Percentiles rank a stretch among this genome's conserved stretches.
phyloP scores from a whole-genome alignment of 1,139 yeast genomes.

The Sugiyamaella paludigena region DNA sequence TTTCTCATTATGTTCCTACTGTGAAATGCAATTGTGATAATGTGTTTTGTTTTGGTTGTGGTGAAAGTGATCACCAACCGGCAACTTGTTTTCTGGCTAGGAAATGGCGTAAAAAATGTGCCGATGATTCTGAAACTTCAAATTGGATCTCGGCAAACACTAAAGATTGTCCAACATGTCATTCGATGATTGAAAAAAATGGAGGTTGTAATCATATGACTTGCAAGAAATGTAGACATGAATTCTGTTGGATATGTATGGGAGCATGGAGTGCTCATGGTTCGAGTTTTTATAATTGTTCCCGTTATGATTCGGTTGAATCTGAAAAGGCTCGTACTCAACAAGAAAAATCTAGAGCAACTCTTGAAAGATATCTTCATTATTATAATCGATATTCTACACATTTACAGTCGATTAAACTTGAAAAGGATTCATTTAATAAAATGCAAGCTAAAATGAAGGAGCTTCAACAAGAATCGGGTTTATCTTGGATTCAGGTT shows the following conservation, averaged over 20 bases:
- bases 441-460: slow-evolving; percentile 65
- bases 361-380: slow-evolving; percentile 67
- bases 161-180: slow-evolving; percentile 73
- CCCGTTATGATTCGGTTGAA: slow-evolving; percentile 50
- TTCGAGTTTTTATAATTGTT: slow-evolving; percentile 63
- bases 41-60: slow-evolving; percentile 78
- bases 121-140: slow-evolving; percentile 84
- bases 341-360: slow-evolving; percentile 40
- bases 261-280: slow-evolving; percentile 78
- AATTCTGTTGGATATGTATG: slow-evolving; percentile 93
- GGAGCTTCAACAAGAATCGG: slow-evolving; percentile 58
- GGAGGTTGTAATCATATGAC: slow-evolving; percentile 98
- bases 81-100: slow-evolving; percentile 70
- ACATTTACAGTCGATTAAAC: slow-evolving; percentile 74
- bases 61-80: slow-evolving; percentile 68
- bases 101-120: slow-evolving; percentile 75
- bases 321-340: slow-evolving; percentile 36
- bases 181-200: slow-evolving; percentile 61
- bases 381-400: slow-evolving; percentile 73
- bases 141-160: slow-evolving; percentile 91
- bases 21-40: slow-evolving; percentile 69
- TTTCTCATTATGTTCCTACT: slow-evolving; percentile 50
- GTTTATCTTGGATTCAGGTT: slow-evolving; percentile 86
- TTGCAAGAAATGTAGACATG: slow-evolving; percentile 70
- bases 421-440: slow-evolving; percentile 63